phyloP scores from a whole-genome alignment of 495 filamentous ascomycete genomes.

The Astrocystis sublimbata region DNA sequence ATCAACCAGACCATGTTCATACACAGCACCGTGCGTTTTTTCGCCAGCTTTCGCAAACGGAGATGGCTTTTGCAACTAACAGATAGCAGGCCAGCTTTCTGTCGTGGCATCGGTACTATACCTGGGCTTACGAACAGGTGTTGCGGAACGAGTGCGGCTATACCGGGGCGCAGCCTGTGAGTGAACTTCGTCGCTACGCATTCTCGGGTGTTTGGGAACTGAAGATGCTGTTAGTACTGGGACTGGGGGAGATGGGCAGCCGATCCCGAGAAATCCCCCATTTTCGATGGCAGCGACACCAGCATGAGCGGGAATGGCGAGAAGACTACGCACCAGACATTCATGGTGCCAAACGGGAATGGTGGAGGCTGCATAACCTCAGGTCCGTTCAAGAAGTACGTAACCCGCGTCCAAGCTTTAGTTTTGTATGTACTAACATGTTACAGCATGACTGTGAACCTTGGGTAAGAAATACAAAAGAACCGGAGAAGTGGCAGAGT shows the following conservation, averaged over 20 bases:
- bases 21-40: slow-evolving; percentile 55
- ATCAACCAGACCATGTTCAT: slow-evolving; percentile 63
- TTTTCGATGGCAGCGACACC: slow-evolving; percentile 57
- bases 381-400: slow-evolving; percentile 58
- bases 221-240: slow-evolving; percentile 50
- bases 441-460: slow-evolving; percentile 47
- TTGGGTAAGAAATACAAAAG: slow-evolving; percentile 53
- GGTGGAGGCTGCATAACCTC: slow-evolving; percentile 68
- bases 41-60: not conserved
- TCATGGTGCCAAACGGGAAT: slow-evolving; percentile 47
- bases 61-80: not conserved
- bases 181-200: not conserved
- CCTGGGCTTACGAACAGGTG: slow-evolving; percentile 62
- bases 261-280: slow-evolving; percentile 48
- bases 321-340: slow-evolving; percentile 36
- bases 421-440: not conserved
- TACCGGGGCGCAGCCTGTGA: slow-evolving; percentile 47
- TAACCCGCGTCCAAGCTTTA: not conserved
- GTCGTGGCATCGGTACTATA: slow-evolving; percentile 71
- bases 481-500: not conserved
- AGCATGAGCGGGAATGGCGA: slow-evolving; percentile 61
- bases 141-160: slow-evolving; percentile 70
- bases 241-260: slow-evolving; percentile 60
- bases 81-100: slow-evolving; percentile 59
- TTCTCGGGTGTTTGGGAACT: not conserved